phyloP scores from a whole-genome alignment of 148 eudicot genomes.

The Dysphania ambrosioides region DNA sequence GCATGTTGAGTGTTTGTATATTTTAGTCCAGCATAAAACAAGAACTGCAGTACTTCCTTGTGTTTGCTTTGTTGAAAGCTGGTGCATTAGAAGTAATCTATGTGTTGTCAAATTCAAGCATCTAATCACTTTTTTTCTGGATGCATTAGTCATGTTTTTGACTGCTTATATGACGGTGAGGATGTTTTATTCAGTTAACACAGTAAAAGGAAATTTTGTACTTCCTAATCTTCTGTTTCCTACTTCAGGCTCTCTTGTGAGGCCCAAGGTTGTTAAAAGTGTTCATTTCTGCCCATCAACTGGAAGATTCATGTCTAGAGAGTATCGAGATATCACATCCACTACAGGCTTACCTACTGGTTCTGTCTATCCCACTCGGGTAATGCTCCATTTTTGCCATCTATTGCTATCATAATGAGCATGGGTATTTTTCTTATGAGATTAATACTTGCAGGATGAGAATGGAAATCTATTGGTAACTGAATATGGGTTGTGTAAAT shows the following conservation, averaged over 20 bases:
- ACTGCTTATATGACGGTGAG: not conserved
- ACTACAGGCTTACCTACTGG: conserved; percentile 94
- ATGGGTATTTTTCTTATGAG: not conserved
- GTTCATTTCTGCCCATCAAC: conserved; percentile 92
- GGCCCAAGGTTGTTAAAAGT: conserved; percentile 98
- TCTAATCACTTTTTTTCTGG: not conserved
- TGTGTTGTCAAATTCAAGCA: not conserved
- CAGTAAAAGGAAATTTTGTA: not conserved
- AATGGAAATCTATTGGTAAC: conserved; percentile 87
- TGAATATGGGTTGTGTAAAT: conserved; percentile 92
- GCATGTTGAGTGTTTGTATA: not conserved
- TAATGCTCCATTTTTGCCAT: conserved; percentile 24
- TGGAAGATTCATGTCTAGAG: conserved; percentile 66
- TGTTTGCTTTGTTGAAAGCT: not conserved
- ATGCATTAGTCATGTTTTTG: too few species aligned
- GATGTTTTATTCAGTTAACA: not conserved
- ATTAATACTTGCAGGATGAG: conserved; percentile 62
- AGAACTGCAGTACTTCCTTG: not conserved
- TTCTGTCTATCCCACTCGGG: conserved; percentile 98
- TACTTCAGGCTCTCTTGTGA: conserved; percentile 87
- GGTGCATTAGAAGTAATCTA: not conserved
- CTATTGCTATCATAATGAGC: not conserved
- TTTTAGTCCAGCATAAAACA: not conserved
- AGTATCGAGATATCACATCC: conserved; percentile 93
- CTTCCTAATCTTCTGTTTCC: not conserved